A percentile compares a stretch with the other conserved stretches of the same genome.
These are phyloP conservation scores for Calonectria hawksworthii DNA, from an alignment of 2,329 filamentous ascomycete species.

Conservation along the genomic window DNA sequence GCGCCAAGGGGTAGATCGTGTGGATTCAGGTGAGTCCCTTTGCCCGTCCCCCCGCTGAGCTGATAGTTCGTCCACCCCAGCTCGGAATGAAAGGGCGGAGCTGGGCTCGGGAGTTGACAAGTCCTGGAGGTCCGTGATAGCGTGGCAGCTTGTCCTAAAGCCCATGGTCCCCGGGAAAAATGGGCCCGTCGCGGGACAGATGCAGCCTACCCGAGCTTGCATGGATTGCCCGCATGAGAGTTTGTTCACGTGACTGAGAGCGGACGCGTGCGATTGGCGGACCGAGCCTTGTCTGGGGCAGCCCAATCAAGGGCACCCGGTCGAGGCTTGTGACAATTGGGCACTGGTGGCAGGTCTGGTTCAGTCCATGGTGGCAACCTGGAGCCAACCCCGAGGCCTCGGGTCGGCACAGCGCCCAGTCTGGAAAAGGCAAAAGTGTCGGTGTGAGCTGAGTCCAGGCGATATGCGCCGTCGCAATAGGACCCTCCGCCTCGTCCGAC, in stretches of 20 bases:
- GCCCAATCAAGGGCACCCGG: slow-evolving; percentile 42
- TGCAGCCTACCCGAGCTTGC: slow-evolving; percentile 50
- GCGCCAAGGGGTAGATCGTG: background rate
- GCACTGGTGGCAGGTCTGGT: slow-evolving; percentile 33
- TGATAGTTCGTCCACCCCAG: slow-evolving; percentile 6
- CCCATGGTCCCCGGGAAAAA: slow-evolving; percentile 44
- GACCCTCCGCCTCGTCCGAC: slow-evolving; percentile 19
- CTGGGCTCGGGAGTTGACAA: slow-evolving; percentile 26
- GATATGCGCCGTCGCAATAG: background rate
- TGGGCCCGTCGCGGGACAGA: slow-evolving; percentile 49
- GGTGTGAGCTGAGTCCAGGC: slow-evolving; percentile 35
- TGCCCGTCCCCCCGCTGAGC: slow-evolving; percentile 1
- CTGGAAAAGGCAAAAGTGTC: slow-evolving; percentile 29
- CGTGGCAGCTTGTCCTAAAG: slow-evolving; percentile 32
- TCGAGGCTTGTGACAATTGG: slow-evolving; percentile 37
- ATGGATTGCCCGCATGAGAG: slow-evolving; percentile 52
- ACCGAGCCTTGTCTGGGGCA: slow-evolving; percentile 50
- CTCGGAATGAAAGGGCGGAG: slow-evolving; percentile 6
- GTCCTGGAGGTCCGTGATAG: slow-evolving; percentile 35
- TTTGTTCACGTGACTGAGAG: slow-evolving; percentile 50
- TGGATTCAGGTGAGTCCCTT: background rate
- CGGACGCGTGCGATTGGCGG: slow-evolving; percentile 56
- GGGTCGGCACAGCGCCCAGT: slow-evolving; percentile 28
- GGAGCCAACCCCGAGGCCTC: slow-evolving; percentile 39
- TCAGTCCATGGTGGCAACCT: slow-evolving; percentile 35